Conservation (phyloP, 495 filamentous ascomycete species). For the Podospora pseudocomata region DNA sequence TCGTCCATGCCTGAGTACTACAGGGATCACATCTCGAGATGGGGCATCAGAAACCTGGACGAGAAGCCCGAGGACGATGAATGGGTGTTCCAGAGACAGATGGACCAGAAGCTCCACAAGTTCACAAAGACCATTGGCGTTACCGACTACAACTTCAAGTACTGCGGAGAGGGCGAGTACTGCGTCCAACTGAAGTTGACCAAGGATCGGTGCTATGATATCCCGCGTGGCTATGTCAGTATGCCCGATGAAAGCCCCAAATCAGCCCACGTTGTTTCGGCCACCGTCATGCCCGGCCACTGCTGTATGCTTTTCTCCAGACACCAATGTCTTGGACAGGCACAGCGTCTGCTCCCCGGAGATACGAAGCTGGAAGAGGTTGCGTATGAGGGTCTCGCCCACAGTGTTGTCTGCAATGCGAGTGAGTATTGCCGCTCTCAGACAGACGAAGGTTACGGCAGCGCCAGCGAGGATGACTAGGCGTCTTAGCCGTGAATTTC, state of each 20-base stretch:
- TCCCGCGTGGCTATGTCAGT: neutral
- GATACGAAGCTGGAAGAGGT: neutral
- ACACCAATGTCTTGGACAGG: neutral
- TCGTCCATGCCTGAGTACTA: neutral
- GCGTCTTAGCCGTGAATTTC: neutral
- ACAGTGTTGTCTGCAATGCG: neutral
- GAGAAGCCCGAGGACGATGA: neutral
- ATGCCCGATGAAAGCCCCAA: neutral
- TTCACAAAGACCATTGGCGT: neutral
- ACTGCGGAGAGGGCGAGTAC: neutral
- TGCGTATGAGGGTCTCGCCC: neutral
- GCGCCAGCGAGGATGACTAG: neutral
- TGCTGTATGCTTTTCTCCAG: neutral
- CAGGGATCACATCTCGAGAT: neutral
- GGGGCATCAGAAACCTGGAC: neutral
- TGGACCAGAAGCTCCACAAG: neutral
- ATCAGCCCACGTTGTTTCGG: neutral
- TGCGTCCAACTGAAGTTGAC: constrained; percentile 1
- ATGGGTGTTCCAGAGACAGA: neutral
- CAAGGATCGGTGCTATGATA: neutral
- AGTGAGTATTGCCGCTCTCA: neutral
- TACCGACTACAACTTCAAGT: neutral
- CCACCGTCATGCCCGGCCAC: neutral
- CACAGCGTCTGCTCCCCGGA: neutral
- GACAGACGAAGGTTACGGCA: neutral